A percentile compares a stretch with the other conserved stretches of the same genome.
Conservation (phyloP, 2,329 filamentous ascomycete genomes). For the Epichloe sylvatica region DNA sequence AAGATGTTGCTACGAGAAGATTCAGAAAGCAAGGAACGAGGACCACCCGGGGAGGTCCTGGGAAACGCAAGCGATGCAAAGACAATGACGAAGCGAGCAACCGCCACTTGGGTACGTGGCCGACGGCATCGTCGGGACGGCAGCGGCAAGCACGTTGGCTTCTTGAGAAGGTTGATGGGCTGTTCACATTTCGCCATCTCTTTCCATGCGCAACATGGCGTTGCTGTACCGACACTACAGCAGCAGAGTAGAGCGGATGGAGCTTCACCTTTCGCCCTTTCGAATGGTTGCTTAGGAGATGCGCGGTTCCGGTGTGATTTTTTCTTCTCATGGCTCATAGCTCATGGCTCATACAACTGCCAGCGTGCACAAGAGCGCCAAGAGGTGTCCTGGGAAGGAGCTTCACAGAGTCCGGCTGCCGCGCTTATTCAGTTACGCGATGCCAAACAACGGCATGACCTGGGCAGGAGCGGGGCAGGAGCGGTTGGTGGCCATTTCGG, state of each 20-base stretch:
- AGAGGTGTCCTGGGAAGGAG: not conserved
- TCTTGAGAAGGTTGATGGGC: not conserved
- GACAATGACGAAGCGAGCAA: constrained; percentile 1
- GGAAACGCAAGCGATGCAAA: not conserved
- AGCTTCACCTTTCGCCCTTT: not conserved
- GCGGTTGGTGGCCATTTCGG: not conserved
- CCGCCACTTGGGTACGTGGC: not conserved
- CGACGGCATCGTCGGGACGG: not conserved
- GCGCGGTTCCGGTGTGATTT: not conserved
- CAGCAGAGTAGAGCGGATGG: not conserved
- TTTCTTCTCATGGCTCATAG: not conserved
- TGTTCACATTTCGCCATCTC: not conserved
- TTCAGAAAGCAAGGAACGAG: not conserved
- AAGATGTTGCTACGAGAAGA: not conserved
- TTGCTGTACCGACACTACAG: not conserved
- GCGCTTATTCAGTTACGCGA: not conserved
- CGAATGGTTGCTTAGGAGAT: constrained; percentile 1
- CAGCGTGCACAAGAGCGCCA: not conserved
- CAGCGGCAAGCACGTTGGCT: not conserved
- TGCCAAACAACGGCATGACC: not conserved
- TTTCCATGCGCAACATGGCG: not conserved
- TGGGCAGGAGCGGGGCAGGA: not conserved
- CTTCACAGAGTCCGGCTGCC: not conserved
- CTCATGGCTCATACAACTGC: not conserved
- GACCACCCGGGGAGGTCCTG: not conserved